phyloP scores from a whole-genome alignment of 2,329 filamentous ascomycete species.

The Diaporthe velutina region DNA sequence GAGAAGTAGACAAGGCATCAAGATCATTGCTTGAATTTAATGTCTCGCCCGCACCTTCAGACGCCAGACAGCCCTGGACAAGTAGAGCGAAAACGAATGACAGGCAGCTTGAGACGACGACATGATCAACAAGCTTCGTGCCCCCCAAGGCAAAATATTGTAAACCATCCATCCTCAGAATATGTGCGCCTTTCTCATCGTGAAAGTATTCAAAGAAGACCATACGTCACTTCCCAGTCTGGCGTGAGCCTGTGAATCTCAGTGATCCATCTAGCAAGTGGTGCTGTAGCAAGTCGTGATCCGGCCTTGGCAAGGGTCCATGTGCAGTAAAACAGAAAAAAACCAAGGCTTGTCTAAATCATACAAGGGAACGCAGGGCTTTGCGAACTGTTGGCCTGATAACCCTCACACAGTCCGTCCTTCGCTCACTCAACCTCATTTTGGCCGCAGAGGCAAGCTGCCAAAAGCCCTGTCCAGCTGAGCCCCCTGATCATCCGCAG shows the following conservation, averaged over 20 bases:
- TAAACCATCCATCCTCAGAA: neutral
- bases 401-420: neutral
- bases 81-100: neutral
- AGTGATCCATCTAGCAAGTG: neutral
- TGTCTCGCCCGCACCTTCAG: neutral
- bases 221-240: neutral
- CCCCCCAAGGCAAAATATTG: neutral
- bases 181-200: neutral
- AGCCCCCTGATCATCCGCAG: conserved; percentile 62
- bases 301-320: neutral
- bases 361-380: neutral
- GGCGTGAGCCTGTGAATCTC: neutral
- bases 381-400: neutral
- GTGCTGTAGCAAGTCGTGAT: neutral
- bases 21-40: neutral
- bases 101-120: neutral
- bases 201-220: neutral
- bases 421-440: conserved; percentile 30
- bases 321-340: neutral
- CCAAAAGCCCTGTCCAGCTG: conserved; percentile 71
- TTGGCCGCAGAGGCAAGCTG: conserved; percentile 51
- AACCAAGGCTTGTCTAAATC: neutral
- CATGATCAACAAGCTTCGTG: neutral
- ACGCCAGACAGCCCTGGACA: neutral
- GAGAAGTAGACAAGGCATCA: neutral